Base-by-base conservation (phyloP, 2,329 filamentous ascomycete genomes). In the Ambrosiella xylebori region DNA sequence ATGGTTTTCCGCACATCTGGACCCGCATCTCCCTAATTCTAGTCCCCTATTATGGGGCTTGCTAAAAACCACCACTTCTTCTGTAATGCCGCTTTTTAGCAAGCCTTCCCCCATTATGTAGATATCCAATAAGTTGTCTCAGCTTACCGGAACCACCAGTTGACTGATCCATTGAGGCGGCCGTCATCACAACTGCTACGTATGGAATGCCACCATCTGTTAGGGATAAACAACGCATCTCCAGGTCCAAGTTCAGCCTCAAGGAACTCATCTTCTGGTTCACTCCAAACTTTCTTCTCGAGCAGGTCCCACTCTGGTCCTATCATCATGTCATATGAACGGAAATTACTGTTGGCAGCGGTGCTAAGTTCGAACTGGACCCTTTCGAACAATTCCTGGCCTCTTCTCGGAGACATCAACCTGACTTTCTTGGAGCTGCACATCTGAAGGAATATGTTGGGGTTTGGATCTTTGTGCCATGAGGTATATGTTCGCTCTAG, bases 301-400 rank as follows among this genome's bases (percentile, higher is more conserved):
- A 96, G 68, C 1, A 76, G 71, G 17, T 73, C 69, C 63, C 81
- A 81, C 70, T 95, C 88, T 1, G 72, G 69, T 0, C 89, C 89
- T 56, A 82, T 75, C 89, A 97, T 96, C 90, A 97, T 96, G 66
- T 95, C 89, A 9, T 83, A 76, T 0, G 86, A 86, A 59, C 89
- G 77, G 63, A 96, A 73, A 15, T 73, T 71, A 12, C 75, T 70
- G 58, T 68, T 76, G 2, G 68, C 71, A 2, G 55, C 50, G 45
- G 64, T 63, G 1, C 69, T 68, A 13, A 79, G 66, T 57, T 66
- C 62, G 13, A 64, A 64, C 61, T 76, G 75, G 0, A 81, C 74
- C 1, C 68, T 57, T 8, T 67, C 73, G 67, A 89, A 95, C 1
- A 95, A 67, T 0, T 65, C 69, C 52, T 77, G 71, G 0, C 93